These are phyloP conservation scores for Trypanosoma boissoni DNA, from an alignment of 208 protist genomes.

Conservation along the genomic window DNA sequence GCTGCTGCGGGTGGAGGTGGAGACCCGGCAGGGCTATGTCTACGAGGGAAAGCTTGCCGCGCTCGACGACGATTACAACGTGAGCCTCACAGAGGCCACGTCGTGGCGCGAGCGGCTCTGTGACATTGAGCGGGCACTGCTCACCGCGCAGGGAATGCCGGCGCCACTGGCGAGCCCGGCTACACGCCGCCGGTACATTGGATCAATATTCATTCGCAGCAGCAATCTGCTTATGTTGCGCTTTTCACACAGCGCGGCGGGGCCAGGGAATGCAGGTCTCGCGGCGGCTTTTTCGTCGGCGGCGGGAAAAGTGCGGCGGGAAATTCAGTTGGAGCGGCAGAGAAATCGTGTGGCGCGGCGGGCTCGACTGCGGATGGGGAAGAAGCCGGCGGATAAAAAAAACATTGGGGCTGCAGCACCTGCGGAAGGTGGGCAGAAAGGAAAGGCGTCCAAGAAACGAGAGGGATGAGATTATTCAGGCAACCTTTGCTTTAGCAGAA, in stretches of 20 bases:
- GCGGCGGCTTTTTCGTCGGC: slow-evolving; percentile 32
- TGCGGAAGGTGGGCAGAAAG: slow-evolving; percentile 3
- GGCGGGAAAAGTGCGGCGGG: slow-evolving; percentile 43
- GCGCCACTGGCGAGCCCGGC: slow-evolving; percentile 31
- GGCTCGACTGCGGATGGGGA: slow-evolving; percentile 29
- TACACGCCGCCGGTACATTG: slow-evolving; percentile 59
- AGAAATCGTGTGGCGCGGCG: slow-evolving; percentile 58
- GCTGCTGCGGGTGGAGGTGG: slow-evolving; percentile 70
- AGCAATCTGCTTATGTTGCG: slow-evolving; percentile 68
- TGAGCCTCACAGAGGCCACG: slow-evolving; percentile 56
- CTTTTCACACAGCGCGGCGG: slow-evolving; percentile 31
- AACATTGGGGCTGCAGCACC: not conserved
- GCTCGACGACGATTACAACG: slow-evolving; percentile 77
- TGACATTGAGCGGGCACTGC: slow-evolving; percentile 51
- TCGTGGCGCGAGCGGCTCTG: slow-evolving; percentile 54
- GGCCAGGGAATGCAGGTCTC: slow-evolving; percentile 9
- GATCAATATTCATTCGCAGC: slow-evolving; percentile 68
- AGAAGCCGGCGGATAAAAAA: not conserved
- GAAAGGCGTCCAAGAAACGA: not conserved
- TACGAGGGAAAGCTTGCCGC: slow-evolving; percentile 60
- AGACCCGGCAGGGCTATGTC: slow-evolving; percentile 83
- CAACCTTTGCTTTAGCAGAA: too few relatives aligned
- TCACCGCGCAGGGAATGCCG: slow-evolving; percentile 20
- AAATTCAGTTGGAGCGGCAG: slow-evolving; percentile 45
- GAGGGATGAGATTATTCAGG: not conserved